Evolutionary conservation across 208 protist genomes (phyloP).

Genomic region (Trypanosoma melophagium): DNA sequence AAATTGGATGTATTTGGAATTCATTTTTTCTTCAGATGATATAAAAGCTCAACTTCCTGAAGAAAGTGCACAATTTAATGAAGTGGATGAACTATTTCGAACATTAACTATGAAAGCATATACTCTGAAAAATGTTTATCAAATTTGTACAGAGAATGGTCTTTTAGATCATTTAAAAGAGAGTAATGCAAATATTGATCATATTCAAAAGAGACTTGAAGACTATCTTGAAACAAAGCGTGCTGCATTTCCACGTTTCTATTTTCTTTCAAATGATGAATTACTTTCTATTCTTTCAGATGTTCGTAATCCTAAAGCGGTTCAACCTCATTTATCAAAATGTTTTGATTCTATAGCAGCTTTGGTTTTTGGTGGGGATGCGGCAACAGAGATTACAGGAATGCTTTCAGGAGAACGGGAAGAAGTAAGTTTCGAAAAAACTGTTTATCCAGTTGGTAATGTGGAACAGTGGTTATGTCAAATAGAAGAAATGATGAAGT

Average conservation of each 20-base stretch:
- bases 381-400: constrained; percentile 79
- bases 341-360: constrained; percentile 95
- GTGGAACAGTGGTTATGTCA: constrained; percentile 95
- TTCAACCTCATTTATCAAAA: constrained; percentile 96
- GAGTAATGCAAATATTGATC: constrained; percentile 89
- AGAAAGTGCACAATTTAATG: constrained; percentile 88
- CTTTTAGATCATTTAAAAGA: constrained; percentile 80
- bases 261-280: constrained; percentile 98
- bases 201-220: constrained; percentile 95
- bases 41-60: constrained; percentile 95
- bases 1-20: constrained; percentile 98
- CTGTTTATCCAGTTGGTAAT: constrained; percentile 87
- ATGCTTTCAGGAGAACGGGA: constrained; percentile 93
- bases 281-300: constrained; percentile 97
- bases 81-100: constrained; percentile 90
- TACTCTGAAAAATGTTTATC: constrained; percentile 87
- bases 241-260: constrained; percentile 96
- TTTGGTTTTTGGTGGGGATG: constrained; percentile 80
- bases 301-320: constrained; percentile 93
- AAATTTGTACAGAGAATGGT: constrained; percentile 80
- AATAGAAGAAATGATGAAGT: constrained; percentile 93
- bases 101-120: constrained; percentile 85
- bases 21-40: constrained; percentile 97
- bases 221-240: constrained; percentile 97
- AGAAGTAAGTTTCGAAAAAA: constrained; percentile 82